Base-by-base conservation (phyloP, 73 alveolate genomes). In the Paraurostyla sp. region DNA sequence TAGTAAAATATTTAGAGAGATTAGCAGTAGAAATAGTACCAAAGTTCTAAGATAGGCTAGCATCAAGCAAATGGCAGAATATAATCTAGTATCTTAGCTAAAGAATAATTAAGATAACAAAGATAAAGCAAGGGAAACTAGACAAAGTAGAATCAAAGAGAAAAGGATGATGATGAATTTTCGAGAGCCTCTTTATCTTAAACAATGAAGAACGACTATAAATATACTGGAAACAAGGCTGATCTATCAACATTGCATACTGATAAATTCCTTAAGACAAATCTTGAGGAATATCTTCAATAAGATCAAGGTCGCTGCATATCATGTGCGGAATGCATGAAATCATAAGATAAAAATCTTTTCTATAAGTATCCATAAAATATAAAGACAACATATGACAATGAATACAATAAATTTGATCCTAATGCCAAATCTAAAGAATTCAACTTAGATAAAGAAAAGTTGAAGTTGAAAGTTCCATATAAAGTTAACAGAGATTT, bases 241-340 rank as follows among this genome's bases (percentile, higher is more conserved):
- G 11, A 69, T 16, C 6, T 43, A 15, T 36, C 29, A 9, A 16
- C 40, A 32, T 2, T 69, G 68, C 15, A 38, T 36, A 60, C 78
- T 30, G 6, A 60, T 6, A 69, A 42, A 43, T 43, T 69, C 33
- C n/a, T 69, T 7, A 69, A 69, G 41, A 33, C 65, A 7, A 38
- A 69, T 69, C 7, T 69, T 9, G 22, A 69, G 15, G 58, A 69
- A 43, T 69, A 69, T 23, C 25, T 69, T 9, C 7, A 69, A 42
- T 69, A 43, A n/a, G 84, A 69, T 9, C 41, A 69, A 40, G 84
- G 42, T 69, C 4, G 84, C 3, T 69, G 84, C 36, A 69, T 69
- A 16, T 69, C 84, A 6, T 69, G 84, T 36, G 40, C 63, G 29
- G 84, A 69, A 69, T 69, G 84, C 42, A 69, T 69, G 62, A 69